Evolutionary conservation across 345 rosid genomes (phyloP).

Genomic region (Trapa bicornis): DNA sequence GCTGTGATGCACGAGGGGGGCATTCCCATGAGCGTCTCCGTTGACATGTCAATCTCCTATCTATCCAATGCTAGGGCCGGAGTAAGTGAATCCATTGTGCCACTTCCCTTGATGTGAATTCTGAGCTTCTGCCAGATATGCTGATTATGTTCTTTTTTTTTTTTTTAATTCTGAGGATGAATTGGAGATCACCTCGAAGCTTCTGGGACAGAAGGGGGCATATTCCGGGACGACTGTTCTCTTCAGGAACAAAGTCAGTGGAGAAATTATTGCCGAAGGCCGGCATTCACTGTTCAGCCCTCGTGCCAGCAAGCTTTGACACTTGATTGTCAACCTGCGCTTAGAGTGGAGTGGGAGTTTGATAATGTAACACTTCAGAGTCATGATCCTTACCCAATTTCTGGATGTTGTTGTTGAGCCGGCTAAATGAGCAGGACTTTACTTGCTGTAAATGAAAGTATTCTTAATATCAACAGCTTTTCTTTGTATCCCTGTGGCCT

Average conservation of each 20-base stretch:
- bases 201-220: slow-evolving; percentile 56
- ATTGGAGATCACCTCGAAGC: slow-evolving; percentile 59
- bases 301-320: slow-evolving; percentile 58
- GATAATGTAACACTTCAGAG: not conserved
- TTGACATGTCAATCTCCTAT: slow-evolving; percentile 76
- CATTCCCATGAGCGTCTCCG: slow-evolving; percentile 61
- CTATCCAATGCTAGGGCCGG: slow-evolving; percentile 50
- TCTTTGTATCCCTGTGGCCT: not conserved
- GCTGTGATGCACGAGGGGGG: slow-evolving; percentile 49
- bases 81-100: slow-evolving; percentile 22
- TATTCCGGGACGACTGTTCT: slow-evolving; percentile 59
- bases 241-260: slow-evolving; percentile 55
- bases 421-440: not conserved
- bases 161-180: slow-evolving; percentile 47
- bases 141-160: not conserved
- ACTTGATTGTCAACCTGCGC: not conserved
- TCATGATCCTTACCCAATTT: not conserved
- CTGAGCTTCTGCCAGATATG: not conserved
- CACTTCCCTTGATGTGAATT: not conserved
- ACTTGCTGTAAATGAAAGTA: not conserved
- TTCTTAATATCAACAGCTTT: not conserved
- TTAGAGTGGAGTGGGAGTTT: no score
- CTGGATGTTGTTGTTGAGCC: not conserved
- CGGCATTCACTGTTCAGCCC: slow-evolving; percentile 75
- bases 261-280: slow-evolving; percentile 84